These are phyloP conservation scores for Alternaria hordeiaustralica DNA, from an alignment of 2,329 filamentous ascomycete genomes.

Conservation along the genomic window DNA sequence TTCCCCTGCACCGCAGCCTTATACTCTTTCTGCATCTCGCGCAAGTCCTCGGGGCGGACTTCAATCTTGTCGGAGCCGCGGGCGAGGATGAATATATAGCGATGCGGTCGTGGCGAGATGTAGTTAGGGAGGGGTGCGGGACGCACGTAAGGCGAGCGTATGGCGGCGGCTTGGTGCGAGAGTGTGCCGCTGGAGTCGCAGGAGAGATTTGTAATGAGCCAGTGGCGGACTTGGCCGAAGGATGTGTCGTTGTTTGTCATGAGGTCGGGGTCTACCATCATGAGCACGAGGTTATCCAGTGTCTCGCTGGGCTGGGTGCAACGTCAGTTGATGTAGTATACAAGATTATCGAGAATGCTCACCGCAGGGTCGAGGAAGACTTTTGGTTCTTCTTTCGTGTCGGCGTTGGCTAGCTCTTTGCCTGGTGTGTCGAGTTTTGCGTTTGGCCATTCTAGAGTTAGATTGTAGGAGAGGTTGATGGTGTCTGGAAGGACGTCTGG, in stretches of 20 bases:
- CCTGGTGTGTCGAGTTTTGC: slow-evolving; percentile 18
- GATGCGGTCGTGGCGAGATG: slow-evolving; percentile 19
- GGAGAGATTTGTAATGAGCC: slow-evolving; percentile 27
- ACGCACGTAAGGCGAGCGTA: slow-evolving; percentile 25
- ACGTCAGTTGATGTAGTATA: background rate
- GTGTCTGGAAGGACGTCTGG: slow-evolving; percentile 22
- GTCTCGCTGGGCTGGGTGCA: slow-evolving; percentile 12
- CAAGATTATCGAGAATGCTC: background rate
- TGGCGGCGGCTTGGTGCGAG: slow-evolving; percentile 1
- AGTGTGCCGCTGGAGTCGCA: slow-evolving; percentile 16
- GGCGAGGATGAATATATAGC: slow-evolving; percentile 30
- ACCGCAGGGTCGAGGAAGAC: slow-evolving; percentile 20
- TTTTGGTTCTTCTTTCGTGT: slow-evolving; percentile 26
- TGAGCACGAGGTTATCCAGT: slow-evolving; percentile 21
- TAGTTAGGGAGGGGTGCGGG: slow-evolving; percentile 29
- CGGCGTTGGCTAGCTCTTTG: slow-evolving; percentile 19
- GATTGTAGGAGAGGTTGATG: slow-evolving; percentile 15
- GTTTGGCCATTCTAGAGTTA: slow-evolving; percentile 23
- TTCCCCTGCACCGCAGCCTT: slow-evolving; percentile 21
- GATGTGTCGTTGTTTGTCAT: slow-evolving; percentile 30
- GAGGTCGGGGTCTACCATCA: slow-evolving; percentile 32
- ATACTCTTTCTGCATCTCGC: slow-evolving; percentile 24
- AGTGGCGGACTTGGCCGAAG: slow-evolving; percentile 32
- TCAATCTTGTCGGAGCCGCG: slow-evolving; percentile 3
- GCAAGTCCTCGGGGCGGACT: slow-evolving; percentile 24